Conservation (phyloP, 176 grass and related monocot genomes). For the Eleusine coracana region DNA sequence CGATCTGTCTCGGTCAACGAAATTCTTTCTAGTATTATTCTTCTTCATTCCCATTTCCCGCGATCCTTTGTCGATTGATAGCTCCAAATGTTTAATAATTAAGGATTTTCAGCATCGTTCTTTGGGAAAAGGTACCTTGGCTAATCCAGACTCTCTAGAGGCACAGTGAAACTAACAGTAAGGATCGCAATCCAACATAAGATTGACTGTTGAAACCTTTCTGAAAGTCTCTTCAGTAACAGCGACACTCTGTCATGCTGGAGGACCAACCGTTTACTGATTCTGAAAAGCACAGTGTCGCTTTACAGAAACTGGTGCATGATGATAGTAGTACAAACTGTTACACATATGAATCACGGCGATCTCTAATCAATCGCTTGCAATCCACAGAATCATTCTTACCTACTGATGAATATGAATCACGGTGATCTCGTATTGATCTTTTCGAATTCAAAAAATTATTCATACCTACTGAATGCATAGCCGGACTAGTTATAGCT, state of each 20-base stretch:
- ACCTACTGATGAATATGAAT: background rate
- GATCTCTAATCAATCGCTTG: background rate
- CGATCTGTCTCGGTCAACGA: conserved; percentile 48
- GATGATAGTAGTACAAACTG: background rate
- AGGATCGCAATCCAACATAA: background rate
- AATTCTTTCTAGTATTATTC: conserved; percentile 19
- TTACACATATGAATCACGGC: background rate
- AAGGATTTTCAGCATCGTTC: background rate
- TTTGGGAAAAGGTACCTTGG: background rate
- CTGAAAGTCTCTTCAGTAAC: background rate
- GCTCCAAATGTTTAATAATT: background rate
- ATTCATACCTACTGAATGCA: background rate
- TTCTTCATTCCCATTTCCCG: background rate
- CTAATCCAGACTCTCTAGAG: background rate
- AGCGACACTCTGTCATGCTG: background rate
- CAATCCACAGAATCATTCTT: background rate
- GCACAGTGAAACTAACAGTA: background rate
- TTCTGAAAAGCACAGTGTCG: background rate
- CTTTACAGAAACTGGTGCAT: conserved; percentile 1
- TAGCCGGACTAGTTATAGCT: background rate
- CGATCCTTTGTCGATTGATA: background rate
- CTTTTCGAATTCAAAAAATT: background rate
- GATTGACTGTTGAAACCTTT: background rate
- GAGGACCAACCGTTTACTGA: conserved; percentile 15
- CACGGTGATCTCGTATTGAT: background rate